A percentile compares a stretch with the other conserved stretches of the same genome.
phyloP scores from a whole-genome alignment of 2,329 filamentous ascomycete species.

The Sporothrix schenckii region DNA sequence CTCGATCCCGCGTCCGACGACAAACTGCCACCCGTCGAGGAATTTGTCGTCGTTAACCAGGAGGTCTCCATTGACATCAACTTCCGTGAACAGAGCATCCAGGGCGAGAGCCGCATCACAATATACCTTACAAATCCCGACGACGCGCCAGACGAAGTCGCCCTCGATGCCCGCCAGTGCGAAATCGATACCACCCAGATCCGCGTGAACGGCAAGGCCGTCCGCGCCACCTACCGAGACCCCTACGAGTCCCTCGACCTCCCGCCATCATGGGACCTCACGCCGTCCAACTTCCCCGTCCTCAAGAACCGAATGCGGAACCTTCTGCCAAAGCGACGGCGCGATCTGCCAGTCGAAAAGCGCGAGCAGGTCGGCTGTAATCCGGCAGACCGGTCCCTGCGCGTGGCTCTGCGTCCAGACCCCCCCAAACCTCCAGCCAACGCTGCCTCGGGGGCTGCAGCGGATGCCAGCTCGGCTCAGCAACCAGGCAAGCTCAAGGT shows the following conservation, averaged over 20 bases:
- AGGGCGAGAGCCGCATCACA: slow-evolving; percentile 78
- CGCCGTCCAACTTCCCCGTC: slow-evolving; percentile 74
- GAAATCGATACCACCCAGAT: slow-evolving; percentile 59
- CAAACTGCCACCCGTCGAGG: slow-evolving; percentile 35
- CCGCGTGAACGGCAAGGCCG: slow-evolving; percentile 53
- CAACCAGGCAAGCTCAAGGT: slow-evolving; percentile 33
- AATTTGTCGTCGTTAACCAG: slow-evolving; percentile 71
- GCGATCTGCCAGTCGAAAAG: slow-evolving; percentile 58
- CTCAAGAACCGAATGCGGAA: slow-evolving; percentile 67
- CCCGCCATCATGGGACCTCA: slow-evolving; percentile 62
- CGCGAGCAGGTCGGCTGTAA: slow-evolving; percentile 60
- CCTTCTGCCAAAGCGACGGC: slow-evolving; percentile 54
- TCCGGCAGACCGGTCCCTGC: slow-evolving; percentile 58
- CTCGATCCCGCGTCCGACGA: slow-evolving; percentile 31
- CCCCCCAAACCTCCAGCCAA: slow-evolving; percentile 30
- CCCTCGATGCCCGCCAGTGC: slow-evolving; percentile 65
- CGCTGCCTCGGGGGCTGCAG: not conserved
- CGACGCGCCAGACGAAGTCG: slow-evolving; percentile 58
- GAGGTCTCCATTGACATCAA: slow-evolving; percentile 88
- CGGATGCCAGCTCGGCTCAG: not conserved
- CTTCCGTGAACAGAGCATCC: slow-evolving; percentile 73
- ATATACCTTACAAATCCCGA: slow-evolving; percentile 65
- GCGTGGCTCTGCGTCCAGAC: slow-evolving; percentile 46
- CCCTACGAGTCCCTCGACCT: slow-evolving; percentile 68
- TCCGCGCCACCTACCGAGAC: slow-evolving; percentile 58